A percentile compares a stretch with the other conserved stretches of the same genome.
These are phyloP conservation scores for Auriscalpium orientale DNA, from an alignment of 768 basidiomycete genomes.

Conservation along the genomic window DNA sequence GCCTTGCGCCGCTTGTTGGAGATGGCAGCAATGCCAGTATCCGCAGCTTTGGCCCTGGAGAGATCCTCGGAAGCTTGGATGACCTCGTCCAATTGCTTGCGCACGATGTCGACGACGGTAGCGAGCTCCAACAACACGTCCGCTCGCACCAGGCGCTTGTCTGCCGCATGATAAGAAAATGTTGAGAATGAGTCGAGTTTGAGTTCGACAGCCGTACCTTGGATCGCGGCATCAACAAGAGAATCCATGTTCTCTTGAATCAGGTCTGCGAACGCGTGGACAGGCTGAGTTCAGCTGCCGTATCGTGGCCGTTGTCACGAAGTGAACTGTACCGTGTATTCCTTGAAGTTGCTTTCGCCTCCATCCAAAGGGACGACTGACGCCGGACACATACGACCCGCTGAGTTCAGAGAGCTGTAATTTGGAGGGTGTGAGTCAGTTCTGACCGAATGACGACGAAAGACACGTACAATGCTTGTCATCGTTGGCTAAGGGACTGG, in stretches of 20 bases:
- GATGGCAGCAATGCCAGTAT: no score
- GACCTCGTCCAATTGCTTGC: background rate
- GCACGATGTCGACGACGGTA: background rate
- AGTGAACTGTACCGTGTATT: background rate
- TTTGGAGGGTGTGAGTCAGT: background rate
- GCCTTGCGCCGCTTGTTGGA: background rate
- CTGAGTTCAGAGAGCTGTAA: background rate
- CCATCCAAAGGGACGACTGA: conserved; percentile 1
- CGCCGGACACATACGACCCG: background rate
- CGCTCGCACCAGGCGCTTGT: background rate
- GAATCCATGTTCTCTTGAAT: background rate
- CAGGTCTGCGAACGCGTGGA: background rate
- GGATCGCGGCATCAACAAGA: background rate
- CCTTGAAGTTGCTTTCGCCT: conserved; percentile 4
- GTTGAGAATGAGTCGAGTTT: no score
- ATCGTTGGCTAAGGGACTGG: no score
- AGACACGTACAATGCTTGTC: no score
- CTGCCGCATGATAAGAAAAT: background rate
- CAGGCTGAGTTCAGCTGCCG: no score
- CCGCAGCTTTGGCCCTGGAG: background rate
- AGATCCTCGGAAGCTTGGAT: background rate
- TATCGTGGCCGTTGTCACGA: no score
- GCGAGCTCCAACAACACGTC: conserved; percentile 1
- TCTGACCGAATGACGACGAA: no score
- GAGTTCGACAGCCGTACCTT: background rate